phyloP scores from a whole-genome alignment of 768 basidiomycete species.

The Artomyces pyxidatus region DNA sequence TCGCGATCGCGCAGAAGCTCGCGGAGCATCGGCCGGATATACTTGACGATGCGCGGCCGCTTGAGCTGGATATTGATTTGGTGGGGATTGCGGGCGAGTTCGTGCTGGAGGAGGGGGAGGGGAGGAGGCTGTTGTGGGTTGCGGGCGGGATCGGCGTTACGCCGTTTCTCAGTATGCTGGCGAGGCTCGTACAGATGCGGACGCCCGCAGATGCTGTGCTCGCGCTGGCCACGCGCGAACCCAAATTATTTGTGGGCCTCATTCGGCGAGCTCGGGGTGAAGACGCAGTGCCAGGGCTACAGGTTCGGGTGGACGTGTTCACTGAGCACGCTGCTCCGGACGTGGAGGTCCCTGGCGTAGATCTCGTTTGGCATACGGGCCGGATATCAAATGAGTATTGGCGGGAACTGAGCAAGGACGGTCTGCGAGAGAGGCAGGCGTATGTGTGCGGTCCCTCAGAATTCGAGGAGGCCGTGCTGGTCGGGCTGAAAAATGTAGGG shows the following conservation, averaged over 20 bases:
- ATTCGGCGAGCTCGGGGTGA: conserved; percentile 25
- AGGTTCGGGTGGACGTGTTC: conserved; percentile 35
- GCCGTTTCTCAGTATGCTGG: conserved; percentile 51
- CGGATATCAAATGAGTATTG: conserved; percentile 15
- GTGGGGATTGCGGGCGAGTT: conserved; percentile 51
- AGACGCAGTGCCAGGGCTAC: conserved; percentile 10
- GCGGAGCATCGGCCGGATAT: conserved; percentile 31
- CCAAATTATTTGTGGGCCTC: conserved; percentile 39
- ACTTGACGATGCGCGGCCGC: conserved; percentile 29
- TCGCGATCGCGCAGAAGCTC: conserved; percentile 38
- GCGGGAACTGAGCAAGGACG: conserved; percentile 8
- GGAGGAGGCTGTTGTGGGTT: conserved; percentile 31
- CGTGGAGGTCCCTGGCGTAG: conserved; percentile 3
- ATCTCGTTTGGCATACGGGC: conserved; percentile 15
- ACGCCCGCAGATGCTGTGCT: conserved; percentile 34
- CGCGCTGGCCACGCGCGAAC: conserved; percentile 45
- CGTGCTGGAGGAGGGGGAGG: conserved; percentile 22
- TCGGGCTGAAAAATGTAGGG: conserved; percentile 27
- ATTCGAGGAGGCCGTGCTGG: conserved; percentile 35
- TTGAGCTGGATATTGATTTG: conserved; percentile 36
- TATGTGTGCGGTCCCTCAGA: conserved; percentile 45
- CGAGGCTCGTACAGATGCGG: conserved; percentile 10
- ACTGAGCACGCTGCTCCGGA: conserved; percentile 15
- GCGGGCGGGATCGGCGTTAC: conserved; percentile 62
- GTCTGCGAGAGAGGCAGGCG: conserved; percentile 19